Evolutionary conservation across 2,329 filamentous ascomycete genomes (phyloP).

Genomic region (Hypoxylon sp.): DNA sequence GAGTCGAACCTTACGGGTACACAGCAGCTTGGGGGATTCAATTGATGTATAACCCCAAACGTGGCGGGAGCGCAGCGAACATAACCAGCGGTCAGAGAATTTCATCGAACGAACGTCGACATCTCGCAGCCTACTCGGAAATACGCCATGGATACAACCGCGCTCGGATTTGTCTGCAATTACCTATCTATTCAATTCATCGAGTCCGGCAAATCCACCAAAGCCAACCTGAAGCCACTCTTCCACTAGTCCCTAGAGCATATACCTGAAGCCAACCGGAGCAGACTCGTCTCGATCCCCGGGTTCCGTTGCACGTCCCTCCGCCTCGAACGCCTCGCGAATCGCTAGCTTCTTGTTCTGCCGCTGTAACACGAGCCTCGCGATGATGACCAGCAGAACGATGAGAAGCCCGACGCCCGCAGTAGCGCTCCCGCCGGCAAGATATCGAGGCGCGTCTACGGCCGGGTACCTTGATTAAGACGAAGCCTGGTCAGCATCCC

Average conservation of each 20-base stretch:
- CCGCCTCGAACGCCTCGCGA: constrained; percentile 54
- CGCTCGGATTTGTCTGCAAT: neutral
- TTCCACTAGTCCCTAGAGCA: constrained; percentile 36
- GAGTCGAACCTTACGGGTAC: neutral
- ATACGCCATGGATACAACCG: constrained; percentile 6
- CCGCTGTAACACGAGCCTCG: constrained; percentile 68
- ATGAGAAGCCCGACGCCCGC: constrained; percentile 74
- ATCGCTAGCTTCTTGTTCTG: constrained; percentile 73
- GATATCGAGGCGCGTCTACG: constrained; percentile 61
- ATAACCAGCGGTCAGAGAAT: neutral
- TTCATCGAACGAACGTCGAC: constrained; percentile 14
- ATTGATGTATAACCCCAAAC: constrained; percentile 10
- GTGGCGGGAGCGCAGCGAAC: neutral
- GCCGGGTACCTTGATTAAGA: constrained; percentile 53
- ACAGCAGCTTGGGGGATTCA: constrained; percentile 4
- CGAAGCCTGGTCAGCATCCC: constrained; percentile 17
- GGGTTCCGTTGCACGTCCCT: constrained; percentile 29
- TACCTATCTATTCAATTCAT: neutral
- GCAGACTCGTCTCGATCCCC: constrained; percentile 23
- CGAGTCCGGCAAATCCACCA: neutral
- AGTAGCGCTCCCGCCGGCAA: constrained; percentile 71
- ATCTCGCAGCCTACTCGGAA: constrained; percentile 1
- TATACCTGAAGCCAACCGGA: constrained; percentile 49
- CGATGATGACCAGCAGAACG: constrained; percentile 64
- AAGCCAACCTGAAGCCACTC: neutral